phyloP scores from a whole-genome alignment of 78 protist species.

The Dictyostelium purpureum region DNA sequence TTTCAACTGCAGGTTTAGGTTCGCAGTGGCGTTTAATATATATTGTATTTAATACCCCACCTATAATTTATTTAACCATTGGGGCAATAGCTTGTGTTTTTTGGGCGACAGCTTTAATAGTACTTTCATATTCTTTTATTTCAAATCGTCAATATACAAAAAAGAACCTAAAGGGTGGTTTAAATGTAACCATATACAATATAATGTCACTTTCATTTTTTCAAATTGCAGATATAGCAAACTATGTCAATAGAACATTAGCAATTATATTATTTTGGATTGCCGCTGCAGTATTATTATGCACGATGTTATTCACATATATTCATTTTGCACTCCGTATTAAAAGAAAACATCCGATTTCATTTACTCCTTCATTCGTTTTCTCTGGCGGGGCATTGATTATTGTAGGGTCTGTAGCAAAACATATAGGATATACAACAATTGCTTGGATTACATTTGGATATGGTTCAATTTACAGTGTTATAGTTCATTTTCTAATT shows the following conservation, averaged over 20 bases:
- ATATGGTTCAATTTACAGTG: neutral
- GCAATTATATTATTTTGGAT: constrained; percentile 19
- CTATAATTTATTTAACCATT: constrained; percentile 16
- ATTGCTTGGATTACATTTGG: constrained; percentile 4
- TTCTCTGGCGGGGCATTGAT: constrained; percentile 30
- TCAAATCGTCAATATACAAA: neutral
- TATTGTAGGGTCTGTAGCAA: neutral
- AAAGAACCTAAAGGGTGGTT: neutral
- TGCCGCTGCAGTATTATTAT: neutral
- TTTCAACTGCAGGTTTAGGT: constrained; percentile 33
- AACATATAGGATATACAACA: neutral
- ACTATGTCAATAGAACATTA: neutral
- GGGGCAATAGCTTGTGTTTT: neutral
- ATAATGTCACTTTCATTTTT: constrained; percentile 24
- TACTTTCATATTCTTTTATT: neutral
- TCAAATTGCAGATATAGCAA: neutral
- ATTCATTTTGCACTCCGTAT: neutral
- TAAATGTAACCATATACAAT: neutral
- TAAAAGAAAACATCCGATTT: neutral
- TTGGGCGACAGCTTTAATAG: neutral
- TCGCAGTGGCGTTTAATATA: constrained; percentile 16
- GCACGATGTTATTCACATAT: neutral
- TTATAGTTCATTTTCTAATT: neutral
- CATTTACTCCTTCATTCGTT: constrained; percentile 17
- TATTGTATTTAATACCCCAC: neutral